A percentile compares a stretch with the other conserved stretches of the same genome.
phyloP scores from a whole-genome alignment of 371 early-diverging fungal genomes.

The Basidiobolus heterosporus region DNA sequence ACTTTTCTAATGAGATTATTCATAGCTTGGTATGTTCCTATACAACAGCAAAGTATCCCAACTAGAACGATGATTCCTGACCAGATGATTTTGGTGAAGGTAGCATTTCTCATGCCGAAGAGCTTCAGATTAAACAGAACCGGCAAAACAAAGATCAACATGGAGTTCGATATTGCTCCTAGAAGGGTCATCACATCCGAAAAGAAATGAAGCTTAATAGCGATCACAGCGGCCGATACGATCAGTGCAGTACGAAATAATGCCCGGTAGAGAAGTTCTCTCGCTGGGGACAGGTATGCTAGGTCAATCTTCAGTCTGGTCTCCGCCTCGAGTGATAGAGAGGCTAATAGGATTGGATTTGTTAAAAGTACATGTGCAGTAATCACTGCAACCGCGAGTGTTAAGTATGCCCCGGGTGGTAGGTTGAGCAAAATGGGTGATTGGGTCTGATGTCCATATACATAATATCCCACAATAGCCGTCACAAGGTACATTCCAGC shows the following conservation, averaged over 20 bases:
- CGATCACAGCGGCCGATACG: slow-evolving; percentile 28
- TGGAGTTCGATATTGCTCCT: slow-evolving; percentile 61
- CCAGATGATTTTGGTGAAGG: too few relatives aligned
- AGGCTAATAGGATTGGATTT: slow-evolving; percentile 61
- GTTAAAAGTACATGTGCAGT: slow-evolving; percentile 68
- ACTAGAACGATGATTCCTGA: too few relatives aligned
- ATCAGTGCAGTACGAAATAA: slow-evolving; percentile 34
- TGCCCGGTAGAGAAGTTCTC: slow-evolving; percentile 35
- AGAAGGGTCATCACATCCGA: slow-evolving; percentile 65
- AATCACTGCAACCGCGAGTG: slow-evolving; percentile 51
- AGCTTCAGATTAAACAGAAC: slow-evolving; percentile 60
- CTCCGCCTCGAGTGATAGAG: slow-evolving; percentile 27
- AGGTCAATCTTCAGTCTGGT: slow-evolving; percentile 17
- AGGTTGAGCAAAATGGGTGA: slow-evolving; percentile 63
- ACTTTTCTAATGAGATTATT: too few relatives aligned
- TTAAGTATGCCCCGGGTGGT: slow-evolving; percentile 38
- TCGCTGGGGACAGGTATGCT: slow-evolving; percentile 14
- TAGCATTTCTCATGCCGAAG: slow-evolving; percentile 21
- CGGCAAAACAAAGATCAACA: slow-evolving; percentile 71
- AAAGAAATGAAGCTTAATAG: slow-evolving; percentile 60
- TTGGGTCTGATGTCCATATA: slow-evolving; percentile 49
- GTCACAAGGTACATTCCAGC: slow-evolving; percentile 57
- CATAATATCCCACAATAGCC: slow-evolving; percentile 60
- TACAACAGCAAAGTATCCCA: too few relatives aligned
- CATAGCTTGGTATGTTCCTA: too few relatives aligned